Percentiles rank a stretch among this genome's conserved stretches.
Evolutionary conservation across 805 yeast species (phyloP).

Genomic region (Kuraishia molischiana): DNA sequence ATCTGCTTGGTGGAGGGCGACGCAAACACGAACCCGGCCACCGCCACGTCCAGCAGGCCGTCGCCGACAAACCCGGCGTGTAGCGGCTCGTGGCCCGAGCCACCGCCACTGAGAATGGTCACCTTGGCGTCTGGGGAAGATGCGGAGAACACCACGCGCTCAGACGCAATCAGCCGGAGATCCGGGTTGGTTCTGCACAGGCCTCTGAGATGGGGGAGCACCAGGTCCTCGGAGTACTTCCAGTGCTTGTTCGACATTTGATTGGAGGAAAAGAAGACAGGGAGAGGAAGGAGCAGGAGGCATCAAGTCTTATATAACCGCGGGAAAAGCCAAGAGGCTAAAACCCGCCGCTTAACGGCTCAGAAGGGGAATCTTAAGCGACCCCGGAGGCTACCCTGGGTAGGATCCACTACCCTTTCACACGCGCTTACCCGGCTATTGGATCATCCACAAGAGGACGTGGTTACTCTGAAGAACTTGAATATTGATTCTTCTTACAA

Average conservation of each 20-base stretch:
- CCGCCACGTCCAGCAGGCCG: conserved; percentile 72
- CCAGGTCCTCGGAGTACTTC: conserved; percentile 37
- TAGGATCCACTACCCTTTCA: too few species aligned
- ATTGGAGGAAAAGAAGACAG: neutral
- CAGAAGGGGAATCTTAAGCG: too few species aligned
- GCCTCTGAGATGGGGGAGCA: conserved; percentile 39
- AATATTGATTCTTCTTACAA: too few species aligned
- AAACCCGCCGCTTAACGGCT: too few species aligned
- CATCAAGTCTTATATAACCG: too few species aligned
- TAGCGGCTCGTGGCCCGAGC: conserved; percentile 92
- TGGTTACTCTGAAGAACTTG: too few species aligned
- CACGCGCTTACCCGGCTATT: too few species aligned
- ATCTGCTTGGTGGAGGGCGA: conserved; percentile 81
- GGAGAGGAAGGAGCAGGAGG: neutral
- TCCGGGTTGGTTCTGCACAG: conserved; percentile 46
- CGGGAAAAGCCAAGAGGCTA: too few species aligned
- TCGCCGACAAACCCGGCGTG: conserved; percentile 89
- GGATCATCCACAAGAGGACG: too few species aligned
- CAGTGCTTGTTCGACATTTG: conserved; percentile 30
- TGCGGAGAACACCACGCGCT: conserved; percentile 40
- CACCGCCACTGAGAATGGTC: conserved; percentile 81
- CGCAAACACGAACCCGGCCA: conserved; percentile 74
- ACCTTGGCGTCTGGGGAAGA: conserved; percentile 39
- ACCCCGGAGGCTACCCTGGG: too few species aligned
- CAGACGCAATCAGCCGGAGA: conserved; percentile 41